Evolutionary conservation across 1,284 basidiomycete genomes (phyloP).

Genomic region (Boletus smithii): DNA sequence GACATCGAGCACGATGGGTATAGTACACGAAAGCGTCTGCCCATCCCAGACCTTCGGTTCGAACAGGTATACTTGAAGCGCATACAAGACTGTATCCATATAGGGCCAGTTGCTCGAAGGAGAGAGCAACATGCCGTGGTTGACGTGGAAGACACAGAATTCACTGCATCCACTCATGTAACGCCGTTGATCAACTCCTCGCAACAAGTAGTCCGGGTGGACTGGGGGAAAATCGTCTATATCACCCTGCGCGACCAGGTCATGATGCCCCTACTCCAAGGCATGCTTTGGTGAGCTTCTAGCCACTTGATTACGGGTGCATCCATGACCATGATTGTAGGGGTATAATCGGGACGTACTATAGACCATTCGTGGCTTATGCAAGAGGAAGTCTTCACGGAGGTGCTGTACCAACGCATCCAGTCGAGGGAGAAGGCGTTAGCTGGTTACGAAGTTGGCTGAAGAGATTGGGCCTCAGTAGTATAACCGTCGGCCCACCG

Average conservation of each 20-base stretch:
- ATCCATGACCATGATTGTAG: constrained; percentile 19
- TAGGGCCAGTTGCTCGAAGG: constrained; percentile 32
- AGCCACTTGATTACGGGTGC: neutral
- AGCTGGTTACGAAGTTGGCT: constrained; percentile 44
- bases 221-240: constrained; percentile 61
- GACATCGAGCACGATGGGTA: constrained; percentile 16
- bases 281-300: constrained; percentile 57
- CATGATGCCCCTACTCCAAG: constrained; percentile 64
- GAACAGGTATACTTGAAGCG: constrained; percentile 65
- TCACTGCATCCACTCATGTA: constrained; percentile 16
- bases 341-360: constrained; percentile 36
- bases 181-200: constrained; percentile 22
- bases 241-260: constrained; percentile 67
- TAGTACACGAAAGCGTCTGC: constrained; percentile 33
- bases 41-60: constrained; percentile 70
- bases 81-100: constrained; percentile 50
- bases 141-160: constrained; percentile 20
- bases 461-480: constrained; percentile 35
- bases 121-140: constrained; percentile 11
- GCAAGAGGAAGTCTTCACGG: constrained; percentile 25
- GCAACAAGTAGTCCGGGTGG: constrained; percentile 43
- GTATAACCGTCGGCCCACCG: constrained; percentile 28
- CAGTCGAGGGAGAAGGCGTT: constrained; percentile 42
- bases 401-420: constrained; percentile 7
- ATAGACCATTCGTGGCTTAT: constrained; percentile 32